These are phyloP conservation scores for Dunaliella salina DNA, from an alignment of 163 green algal species.

Conservation along the genomic window DNA sequence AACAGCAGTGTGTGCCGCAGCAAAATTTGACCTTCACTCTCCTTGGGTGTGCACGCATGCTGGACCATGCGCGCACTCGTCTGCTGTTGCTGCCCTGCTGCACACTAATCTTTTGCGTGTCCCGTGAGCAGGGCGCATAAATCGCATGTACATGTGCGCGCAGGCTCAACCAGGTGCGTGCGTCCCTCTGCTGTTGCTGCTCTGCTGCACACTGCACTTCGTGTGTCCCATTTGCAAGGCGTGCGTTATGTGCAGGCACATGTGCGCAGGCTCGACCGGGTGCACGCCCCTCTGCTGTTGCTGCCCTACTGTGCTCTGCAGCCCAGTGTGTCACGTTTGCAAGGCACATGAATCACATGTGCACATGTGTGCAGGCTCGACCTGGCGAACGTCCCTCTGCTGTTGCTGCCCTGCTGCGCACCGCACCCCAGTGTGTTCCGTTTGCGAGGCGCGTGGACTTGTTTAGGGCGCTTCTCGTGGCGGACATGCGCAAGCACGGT, in stretches of 20 bases:
- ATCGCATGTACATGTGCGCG: not conserved
- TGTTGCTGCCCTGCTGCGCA: slow-evolving; percentile 50
- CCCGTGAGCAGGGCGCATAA: no score
- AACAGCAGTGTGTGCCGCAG: no score
- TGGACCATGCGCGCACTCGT: no score
- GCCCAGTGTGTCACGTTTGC: slow-evolving; percentile 59
- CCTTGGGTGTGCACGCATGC: no score
- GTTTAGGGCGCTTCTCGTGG: slow-evolving; percentile 48
- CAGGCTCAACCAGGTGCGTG: not conserved
- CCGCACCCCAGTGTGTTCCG: slow-evolving; percentile 53
- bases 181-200: slow-evolving; percentile 35
- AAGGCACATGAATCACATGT: slow-evolving; percentile 31
- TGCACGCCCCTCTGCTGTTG: slow-evolving; percentile 27
- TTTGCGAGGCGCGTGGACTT: slow-evolving; percentile 51
- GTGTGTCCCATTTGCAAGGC: slow-evolving; percentile 53
- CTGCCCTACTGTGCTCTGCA: slow-evolving; percentile 49
- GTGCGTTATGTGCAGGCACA: slow-evolving; percentile 19
- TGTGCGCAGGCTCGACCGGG: not conserved
- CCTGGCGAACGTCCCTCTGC: slow-evolving; percentile 14
- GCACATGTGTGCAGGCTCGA: not conserved
- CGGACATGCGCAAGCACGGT: slow-evolving; percentile 52
- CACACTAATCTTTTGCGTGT: no score
- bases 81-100: no score
- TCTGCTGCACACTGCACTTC: slow-evolving; percentile 51
- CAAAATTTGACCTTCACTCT: no score